Evolutionary conservation across 306 rosid genomes (phyloP).

Genomic region (Gastrolobium villosum): DNA sequence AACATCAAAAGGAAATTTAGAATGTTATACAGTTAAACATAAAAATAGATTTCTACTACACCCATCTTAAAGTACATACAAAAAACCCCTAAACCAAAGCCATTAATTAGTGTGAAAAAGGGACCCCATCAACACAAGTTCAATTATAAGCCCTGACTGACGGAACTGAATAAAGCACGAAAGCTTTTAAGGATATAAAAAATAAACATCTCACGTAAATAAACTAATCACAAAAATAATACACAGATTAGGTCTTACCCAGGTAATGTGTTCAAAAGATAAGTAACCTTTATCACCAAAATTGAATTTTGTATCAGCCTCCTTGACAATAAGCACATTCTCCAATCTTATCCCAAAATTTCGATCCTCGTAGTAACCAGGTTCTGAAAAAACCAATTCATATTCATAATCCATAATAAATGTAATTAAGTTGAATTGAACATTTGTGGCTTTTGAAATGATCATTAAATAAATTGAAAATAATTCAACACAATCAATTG

Average conservation of each 20-base stretch:
- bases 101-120: neutral
- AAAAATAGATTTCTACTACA: neutral
- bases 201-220: slow-evolving; percentile 15
- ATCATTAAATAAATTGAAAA: slow-evolving; percentile 27
- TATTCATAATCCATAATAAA: slow-evolving; percentile 22
- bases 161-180: neutral
- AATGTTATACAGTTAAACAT: slow-evolving; percentile 4
- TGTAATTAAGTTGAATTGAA: slow-evolving; percentile 9
- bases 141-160: neutral
- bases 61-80: neutral
- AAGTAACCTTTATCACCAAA: slow-evolving; percentile 94
- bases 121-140: neutral
- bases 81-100: neutral
- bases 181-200: neutral
- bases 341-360: slow-evolving; percentile 94
- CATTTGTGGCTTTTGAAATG: slow-evolving; percentile 16
- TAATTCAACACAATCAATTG: slow-evolving; percentile 25
- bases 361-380: slow-evolving; percentile 98
- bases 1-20: neutral
- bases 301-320: slow-evolving; percentile 84
- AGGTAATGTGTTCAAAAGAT: slow-evolving; percentile 93
- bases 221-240: neutral
- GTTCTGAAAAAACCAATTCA: slow-evolving; percentile 69
- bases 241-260: slow-evolving; percentile 64
- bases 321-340: slow-evolving; percentile 89